These are phyloP conservation scores for Tanacetum coccineum DNA, from an alignment of 129 eudicot genomes.

Conservation along the genomic window DNA sequence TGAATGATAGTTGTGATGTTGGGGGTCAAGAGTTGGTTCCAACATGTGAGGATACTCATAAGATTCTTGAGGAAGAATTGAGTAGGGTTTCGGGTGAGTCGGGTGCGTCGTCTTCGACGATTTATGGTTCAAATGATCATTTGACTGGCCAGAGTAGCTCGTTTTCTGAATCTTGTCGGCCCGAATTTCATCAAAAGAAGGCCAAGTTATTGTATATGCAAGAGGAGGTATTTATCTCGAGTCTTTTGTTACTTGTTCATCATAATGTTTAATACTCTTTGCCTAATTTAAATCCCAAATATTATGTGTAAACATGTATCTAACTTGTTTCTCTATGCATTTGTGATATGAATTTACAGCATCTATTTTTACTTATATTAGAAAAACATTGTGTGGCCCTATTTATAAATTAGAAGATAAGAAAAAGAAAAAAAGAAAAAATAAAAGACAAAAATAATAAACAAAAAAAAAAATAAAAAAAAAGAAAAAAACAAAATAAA, in stretches of 20 bases:
- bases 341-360: not conserved
- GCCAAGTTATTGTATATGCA: conserved; percentile 74
- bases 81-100: conserved; percentile 36
- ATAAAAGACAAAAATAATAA: too few relatives aligned
- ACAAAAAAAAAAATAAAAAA: too few relatives aligned
- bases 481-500: too few relatives aligned
- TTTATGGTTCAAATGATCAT: conserved; percentile 43
- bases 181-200: conserved; percentile 70
- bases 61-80: conserved; percentile 29
- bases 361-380: conserved; percentile 9
- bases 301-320: not conserved
- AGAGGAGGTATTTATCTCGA: conserved; percentile 59
- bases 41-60: conserved; percentile 30
- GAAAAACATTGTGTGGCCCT: too few relatives aligned
- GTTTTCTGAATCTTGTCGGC: conserved; percentile 41
- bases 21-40: conserved; percentile 30
- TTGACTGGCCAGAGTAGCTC: conserved; percentile 30
- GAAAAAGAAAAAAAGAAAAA: too few relatives aligned
- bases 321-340: conserved; percentile 2
- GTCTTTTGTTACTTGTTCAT: not conserved
- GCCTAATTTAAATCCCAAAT: not conserved
- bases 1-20: conserved; percentile 56
- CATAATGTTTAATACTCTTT: not conserved
- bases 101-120: conserved; percentile 45
- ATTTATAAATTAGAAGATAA: too few relatives aligned